Base-by-base conservation (phyloP, 192 early-diverging fungal species). In the Jimgerdemannia flammicorona region DNA sequence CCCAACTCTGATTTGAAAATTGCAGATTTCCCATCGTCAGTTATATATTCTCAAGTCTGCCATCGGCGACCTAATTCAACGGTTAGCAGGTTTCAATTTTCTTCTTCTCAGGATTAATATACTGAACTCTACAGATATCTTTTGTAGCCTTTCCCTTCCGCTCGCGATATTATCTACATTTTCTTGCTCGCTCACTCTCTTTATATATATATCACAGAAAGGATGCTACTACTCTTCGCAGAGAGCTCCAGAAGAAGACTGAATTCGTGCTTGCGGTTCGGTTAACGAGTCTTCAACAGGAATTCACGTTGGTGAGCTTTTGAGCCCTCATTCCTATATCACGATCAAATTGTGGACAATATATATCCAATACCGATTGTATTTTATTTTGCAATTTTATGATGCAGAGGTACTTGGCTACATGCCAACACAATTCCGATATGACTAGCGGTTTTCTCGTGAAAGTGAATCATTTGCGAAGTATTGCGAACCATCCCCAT, bases 261-360 rank as follows among this genome's bases (percentile, higher is more conserved):
- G 95, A 97, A 72, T 93, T 85, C 73, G 75, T 91, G 4, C 87
- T 97, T 10, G 79, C 81, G n/a, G 90, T 90, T 69, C 84, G 81
- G 71, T 79, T 95, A 40, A 87, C 88, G 8, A 64, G 59, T 0
- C 40, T 88, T 64, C 94, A 97, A 73, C 71, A 75, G 39, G 44
- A 71, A 14, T 54, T 91, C 59, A 95, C 95, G 76, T 70, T 43
- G 18, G 89, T 85, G 72, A 69, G 77, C 43, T 10, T 10, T 67
- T 29, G 29, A 29, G 29, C 29, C 29, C 29, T 29, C 29, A 29
- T 29, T 29, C 1, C 29, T 29, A 29, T 29, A 29, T 29, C 29
- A 29, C 29, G 29, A 29, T 29, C 29, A 29, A 29, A 29, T 29
- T 29, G 29, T 29, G 29, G 29, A 1, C 29, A 29, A 29, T 29